Evolutionary conservation across 192 early-diverging fungal species (phyloP), one percentile per base, ranked within the genome.

Genomic region (Coemansia sp.): DNA sequence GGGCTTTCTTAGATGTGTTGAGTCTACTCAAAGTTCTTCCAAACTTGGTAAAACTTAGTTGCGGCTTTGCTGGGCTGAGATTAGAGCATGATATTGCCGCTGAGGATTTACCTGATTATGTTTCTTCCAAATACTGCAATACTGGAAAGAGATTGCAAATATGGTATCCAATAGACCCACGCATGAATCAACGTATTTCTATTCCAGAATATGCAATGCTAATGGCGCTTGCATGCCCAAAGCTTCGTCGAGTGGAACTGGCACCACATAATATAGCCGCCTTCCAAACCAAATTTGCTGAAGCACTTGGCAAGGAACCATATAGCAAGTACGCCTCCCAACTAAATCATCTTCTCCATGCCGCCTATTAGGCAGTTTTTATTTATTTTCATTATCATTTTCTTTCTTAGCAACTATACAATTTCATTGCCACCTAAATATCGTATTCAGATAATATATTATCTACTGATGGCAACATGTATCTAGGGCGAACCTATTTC

Each of bases 401-500:
- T 52, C 9, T 52, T 3, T 52, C 6, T 45, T 18, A 2, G 15
- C n/a, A 20, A 45, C 3, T 45, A n/a, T 7, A 45, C 3, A 11
- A 24, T 27, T 9, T 0, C 20, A 24, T 27, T 13, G 49, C 11
- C 13, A 18, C 7, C 22, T 27, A 4, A 22, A 11, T 10, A 27
- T 12, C 7, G 2, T 47, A 24, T 29, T 52, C 8, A 8, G 7
- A 47, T 10, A 55, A 11, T 40, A 13, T 13, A 40, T 13, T 40
- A 13, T 40, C 0, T 40, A 40, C 10, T 8, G 13, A 40, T 40
- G 13, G 22, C 22, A 22, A 22, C 22, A 22, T 22, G 22, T 29
- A 8, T 27, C 61, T 64, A 81, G 0, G 67, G 70, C 18, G 58
- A 71, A 44, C 83, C 73, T 12, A 87, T 81, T 53, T 84, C 87